Conservation (phyloP, 2,329 filamentous ascomycete species). For the Colletotrichum australisinense region DNA sequence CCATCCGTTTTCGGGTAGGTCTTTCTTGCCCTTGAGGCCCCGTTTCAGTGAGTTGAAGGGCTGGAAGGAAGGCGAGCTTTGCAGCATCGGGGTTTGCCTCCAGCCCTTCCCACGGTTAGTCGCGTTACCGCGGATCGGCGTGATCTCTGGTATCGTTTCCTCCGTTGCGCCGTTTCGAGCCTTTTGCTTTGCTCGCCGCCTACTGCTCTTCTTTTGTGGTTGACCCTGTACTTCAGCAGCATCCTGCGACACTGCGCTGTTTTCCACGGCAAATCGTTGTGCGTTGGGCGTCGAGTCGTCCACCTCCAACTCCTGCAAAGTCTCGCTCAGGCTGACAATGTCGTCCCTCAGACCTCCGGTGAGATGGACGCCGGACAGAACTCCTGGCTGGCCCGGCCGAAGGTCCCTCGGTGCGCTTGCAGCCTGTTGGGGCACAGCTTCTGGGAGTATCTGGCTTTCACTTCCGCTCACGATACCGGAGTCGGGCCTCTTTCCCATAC, state of each 20-base stretch:
- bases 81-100: conserved; percentile 69
- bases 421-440: conserved; percentile 40
- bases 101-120: conserved; percentile 62
- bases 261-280: conserved; percentile 29
- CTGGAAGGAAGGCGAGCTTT: conserved; percentile 72
- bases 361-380: conserved; percentile 34
- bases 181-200: conserved; percentile 45
- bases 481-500: conserved; percentile 63
- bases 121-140: conserved; percentile 28
- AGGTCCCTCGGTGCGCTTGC: conserved; percentile 47
- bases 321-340: conserved; percentile 34
- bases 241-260: conserved; percentile 8
- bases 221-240: conserved; percentile 35
- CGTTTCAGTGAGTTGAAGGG: conserved; percentile 72
- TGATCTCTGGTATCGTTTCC: conserved; percentile 32
- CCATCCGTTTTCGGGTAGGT: conserved; percentile 79
- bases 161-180: conserved; percentile 40
- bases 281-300: conserved; percentile 37
- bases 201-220: conserved; percentile 42
- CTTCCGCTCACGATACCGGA: conserved; percentile 39
- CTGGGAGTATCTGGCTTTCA: conserved; percentile 32
- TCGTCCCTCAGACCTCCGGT: conserved; percentile 3
- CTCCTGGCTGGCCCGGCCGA: conserved; percentile 39
- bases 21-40: conserved; percentile 56
- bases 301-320: conserved; percentile 40